Conservation (phyloP, 108 stramenopile species). For the Nitzschia sp. region DNA sequence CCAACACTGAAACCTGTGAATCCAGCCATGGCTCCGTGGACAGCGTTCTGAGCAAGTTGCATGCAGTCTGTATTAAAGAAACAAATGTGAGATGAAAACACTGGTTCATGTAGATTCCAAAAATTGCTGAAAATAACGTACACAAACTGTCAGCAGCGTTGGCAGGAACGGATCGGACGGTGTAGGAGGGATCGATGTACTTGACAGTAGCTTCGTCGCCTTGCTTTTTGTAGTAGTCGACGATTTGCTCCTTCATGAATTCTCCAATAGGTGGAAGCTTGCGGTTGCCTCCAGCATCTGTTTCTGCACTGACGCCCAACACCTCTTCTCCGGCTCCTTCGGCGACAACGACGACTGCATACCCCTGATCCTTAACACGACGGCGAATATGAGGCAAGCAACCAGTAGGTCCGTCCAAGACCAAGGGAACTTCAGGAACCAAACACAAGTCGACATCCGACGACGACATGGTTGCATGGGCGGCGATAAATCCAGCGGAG, state of each 20-base stretch:
- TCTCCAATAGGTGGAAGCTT: constrained; percentile 92
- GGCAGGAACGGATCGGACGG: constrained; percentile 94
- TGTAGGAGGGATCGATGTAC: constrained; percentile 96
- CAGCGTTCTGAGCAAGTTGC: constrained; percentile 96
- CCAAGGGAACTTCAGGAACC: constrained; percentile 93
- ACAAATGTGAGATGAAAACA: neutral
- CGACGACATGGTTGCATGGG: constrained; percentile 85
- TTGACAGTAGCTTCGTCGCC: constrained; percentile 79
- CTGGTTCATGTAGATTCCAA: neutral
- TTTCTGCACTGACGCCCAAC: constrained; percentile 80
- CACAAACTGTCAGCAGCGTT: constrained; percentile 91
- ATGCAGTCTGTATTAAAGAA: constrained; percentile 75
- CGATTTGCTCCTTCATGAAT: constrained; percentile 83
- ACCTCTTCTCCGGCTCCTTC: constrained; percentile 98
- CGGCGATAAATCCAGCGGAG: constrained; percentile 91
- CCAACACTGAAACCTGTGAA: constrained; percentile 95
- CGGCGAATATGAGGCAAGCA: constrained; percentile 87
- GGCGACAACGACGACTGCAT: constrained; percentile 97
- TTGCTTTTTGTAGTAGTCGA: constrained; percentile 67
- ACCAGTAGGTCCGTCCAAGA: constrained; percentile 88
- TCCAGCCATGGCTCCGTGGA: constrained; percentile 98
- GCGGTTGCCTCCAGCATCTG: constrained; percentile 94
- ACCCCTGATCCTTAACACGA: constrained; percentile 87
- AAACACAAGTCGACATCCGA: constrained; percentile 95
- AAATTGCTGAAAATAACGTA: constrained; percentile 17